A percentile compares a stretch with the other conserved stretches of the same genome.
These are phyloP conservation scores for Penicillium turbatum DNA, from an alignment of 495 filamentous ascomycete genomes.

Conservation along the genomic window DNA sequence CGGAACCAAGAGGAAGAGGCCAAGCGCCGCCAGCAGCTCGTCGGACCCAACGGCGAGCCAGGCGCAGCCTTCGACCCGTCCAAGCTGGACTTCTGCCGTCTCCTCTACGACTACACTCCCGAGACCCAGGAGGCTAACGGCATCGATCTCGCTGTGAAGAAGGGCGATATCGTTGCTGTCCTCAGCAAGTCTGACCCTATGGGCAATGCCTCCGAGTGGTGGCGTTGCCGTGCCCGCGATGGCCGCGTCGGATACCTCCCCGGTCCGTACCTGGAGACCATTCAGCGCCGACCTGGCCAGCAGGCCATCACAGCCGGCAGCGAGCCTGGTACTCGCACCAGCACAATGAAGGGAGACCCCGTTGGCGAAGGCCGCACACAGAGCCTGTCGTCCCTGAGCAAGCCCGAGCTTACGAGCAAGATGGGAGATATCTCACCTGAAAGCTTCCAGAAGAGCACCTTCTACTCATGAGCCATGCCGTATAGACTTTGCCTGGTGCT, in stretches of 20 bases:
- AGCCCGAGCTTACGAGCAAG: conserved; percentile 44
- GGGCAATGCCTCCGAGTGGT: conserved; percentile 93
- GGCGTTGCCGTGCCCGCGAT: conserved; percentile 91
- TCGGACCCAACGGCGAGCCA: conserved; percentile 50
- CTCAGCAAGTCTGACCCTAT: conserved; percentile 88
- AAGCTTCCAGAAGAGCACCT: conserved; percentile 87
- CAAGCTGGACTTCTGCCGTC: conserved; percentile 92
- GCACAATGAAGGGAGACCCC: conserved; percentile 51
- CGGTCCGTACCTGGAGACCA: conserved; percentile 79
- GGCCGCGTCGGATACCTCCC: conserved; percentile 89
- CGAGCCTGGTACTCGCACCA: conserved; percentile 49
- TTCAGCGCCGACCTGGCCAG: conserved; percentile 63
- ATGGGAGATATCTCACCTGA: conserved; percentile 67
- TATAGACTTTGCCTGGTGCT: conserved; percentile 1
- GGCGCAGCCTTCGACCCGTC: conserved; percentile 63
- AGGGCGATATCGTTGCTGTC: conserved; percentile 93
- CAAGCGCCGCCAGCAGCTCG: conserved; percentile 50
- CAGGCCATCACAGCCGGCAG: conserved; percentile 48
- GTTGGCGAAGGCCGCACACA: conserved; percentile 27
- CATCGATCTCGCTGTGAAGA: conserved; percentile 86
- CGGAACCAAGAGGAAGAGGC: conserved; percentile 78
- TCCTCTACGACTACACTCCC: conserved; percentile 89
- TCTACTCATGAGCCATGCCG: conserved; percentile 49
- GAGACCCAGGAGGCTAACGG: conserved; percentile 61
- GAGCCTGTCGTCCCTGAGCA: conserved; percentile 23